A percentile compares a stretch with the other conserved stretches of the same genome.
These are phyloP conservation scores for Cordyceps cicadae DNA, from an alignment of 2,329 filamentous ascomycete genomes.

Conservation along the genomic window DNA sequence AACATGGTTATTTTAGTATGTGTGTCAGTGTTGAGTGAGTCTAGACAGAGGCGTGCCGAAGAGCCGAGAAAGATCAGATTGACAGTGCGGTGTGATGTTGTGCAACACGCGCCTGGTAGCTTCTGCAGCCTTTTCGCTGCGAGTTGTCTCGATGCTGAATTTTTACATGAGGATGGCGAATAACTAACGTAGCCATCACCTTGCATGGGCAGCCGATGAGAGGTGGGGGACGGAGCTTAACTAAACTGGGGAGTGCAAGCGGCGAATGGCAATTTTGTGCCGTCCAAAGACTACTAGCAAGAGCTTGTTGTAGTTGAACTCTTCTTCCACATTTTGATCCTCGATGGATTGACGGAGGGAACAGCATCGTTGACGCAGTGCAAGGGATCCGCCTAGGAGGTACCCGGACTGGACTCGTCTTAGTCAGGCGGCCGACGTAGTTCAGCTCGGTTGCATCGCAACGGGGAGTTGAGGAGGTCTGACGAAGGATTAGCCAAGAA, in stretches of 20 bases:
- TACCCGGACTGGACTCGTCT: background rate
- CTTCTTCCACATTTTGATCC: background rate
- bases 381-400: background rate
- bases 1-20: background rate
- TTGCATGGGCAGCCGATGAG: background rate
- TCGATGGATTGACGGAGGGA: too few species aligned
- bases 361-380: background rate
- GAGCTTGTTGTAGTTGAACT: background rate
- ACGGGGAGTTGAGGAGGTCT: background rate
- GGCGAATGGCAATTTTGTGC: background rate
- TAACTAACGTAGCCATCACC: background rate
- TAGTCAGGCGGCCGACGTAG: background rate
- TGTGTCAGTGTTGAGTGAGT: background rate
- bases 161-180: too few species aligned
- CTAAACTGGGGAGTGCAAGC: background rate
- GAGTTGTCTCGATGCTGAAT: background rate
- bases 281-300: background rate
- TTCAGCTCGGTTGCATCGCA: background rate
- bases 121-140: background rate
- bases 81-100: background rate
- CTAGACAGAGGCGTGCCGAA: background rate
- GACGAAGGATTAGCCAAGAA: too few species aligned
- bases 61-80: background rate
- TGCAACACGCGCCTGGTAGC: background rate
- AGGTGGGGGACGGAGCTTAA: background rate